Evolutionary conservation across 75 land plant genomes (phyloP).

Genomic region (Selaginella moellendorffii): DNA sequence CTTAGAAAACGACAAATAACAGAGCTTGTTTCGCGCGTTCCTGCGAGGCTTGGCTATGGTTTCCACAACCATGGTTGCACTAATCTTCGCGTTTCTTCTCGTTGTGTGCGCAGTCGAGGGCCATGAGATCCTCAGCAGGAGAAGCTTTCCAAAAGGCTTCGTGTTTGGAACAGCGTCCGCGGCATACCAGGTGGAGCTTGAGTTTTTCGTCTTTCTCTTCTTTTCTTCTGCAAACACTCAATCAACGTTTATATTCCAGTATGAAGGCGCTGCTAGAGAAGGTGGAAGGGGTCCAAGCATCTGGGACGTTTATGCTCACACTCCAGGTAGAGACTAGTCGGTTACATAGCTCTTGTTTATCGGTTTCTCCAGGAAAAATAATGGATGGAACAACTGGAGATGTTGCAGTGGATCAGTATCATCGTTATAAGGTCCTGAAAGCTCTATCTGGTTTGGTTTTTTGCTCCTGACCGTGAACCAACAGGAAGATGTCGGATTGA

Average conservation of each 20-base stretch:
- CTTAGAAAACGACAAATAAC: no score
- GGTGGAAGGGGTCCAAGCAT: conserved; percentile 47
- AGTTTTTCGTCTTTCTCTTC: no score
- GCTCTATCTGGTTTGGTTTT: neutral
- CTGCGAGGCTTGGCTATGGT: no score
- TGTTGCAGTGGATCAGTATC: conserved; percentile 1
- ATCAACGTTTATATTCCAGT: conserved; percentile 18
- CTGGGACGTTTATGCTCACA: conserved; percentile 44
- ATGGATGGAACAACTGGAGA: neutral
- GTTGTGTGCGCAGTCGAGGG: no score
- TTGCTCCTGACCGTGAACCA: neutral
- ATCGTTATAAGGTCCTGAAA: neutral
- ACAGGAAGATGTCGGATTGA: conserved; percentile 2
- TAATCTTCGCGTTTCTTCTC: no score
- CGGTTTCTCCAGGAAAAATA: neutral
- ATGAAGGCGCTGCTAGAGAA: conserved; percentile 54
- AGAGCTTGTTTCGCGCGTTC: no score
- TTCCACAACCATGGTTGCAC: no score
- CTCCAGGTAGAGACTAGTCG: conserved; percentile 21
- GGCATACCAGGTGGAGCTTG: conserved; percentile 43
- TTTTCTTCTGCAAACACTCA: neutral
- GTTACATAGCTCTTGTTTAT: neutral
- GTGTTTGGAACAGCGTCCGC: conserved; percentile 47
- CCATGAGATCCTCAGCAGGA: conserved; percentile 12
- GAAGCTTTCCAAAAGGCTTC: conserved; percentile 34